These are phyloP conservation scores for Podosphaera xanthii DNA, from an alignment of 2,329 filamentous ascomycete genomes.

Conservation along the genomic window DNA sequence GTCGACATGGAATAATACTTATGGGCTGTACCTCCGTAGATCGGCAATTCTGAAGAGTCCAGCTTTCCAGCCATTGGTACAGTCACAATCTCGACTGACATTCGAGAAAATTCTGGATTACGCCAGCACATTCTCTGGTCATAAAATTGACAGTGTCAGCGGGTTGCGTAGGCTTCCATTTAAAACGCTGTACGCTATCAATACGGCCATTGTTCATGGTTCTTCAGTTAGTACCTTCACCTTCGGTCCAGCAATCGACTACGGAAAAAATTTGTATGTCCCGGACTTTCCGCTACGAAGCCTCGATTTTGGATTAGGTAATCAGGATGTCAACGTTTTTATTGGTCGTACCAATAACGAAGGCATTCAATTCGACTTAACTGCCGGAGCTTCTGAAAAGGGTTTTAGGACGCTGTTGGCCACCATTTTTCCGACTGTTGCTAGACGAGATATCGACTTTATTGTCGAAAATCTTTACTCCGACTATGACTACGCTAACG, in stretches of 20 bases:
- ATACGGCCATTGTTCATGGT: neutral
- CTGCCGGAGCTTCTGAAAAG: too few species aligned
- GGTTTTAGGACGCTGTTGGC: too few species aligned
- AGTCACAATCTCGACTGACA: neutral
- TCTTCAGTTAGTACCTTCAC: neutral
- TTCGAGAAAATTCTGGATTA: neutral
- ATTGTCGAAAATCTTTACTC: neutral
- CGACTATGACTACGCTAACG: neutral
- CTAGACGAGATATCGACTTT: neutral
- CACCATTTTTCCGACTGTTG: neutral
- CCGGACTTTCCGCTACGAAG: neutral
- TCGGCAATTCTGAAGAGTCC: constrained; percentile 16
- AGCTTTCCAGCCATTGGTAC: constrained; percentile 3
- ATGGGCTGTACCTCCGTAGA: too few species aligned
- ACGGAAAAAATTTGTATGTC: neutral
- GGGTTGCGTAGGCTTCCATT: neutral
- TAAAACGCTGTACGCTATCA: neutral
- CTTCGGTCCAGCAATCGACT: neutral
- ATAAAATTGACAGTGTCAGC: neutral
- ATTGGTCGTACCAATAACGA: neutral
- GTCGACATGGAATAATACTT: too few species aligned
- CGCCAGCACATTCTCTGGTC: constrained; percentile 7
- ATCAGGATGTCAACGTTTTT: neutral
- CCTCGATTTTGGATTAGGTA: neutral
- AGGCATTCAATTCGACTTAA: too few species aligned